Evolutionary conservation across 208 protist species (phyloP), one percentile per base, ranked within the genome.

Genomic region (Strigomonas galati): DNA sequence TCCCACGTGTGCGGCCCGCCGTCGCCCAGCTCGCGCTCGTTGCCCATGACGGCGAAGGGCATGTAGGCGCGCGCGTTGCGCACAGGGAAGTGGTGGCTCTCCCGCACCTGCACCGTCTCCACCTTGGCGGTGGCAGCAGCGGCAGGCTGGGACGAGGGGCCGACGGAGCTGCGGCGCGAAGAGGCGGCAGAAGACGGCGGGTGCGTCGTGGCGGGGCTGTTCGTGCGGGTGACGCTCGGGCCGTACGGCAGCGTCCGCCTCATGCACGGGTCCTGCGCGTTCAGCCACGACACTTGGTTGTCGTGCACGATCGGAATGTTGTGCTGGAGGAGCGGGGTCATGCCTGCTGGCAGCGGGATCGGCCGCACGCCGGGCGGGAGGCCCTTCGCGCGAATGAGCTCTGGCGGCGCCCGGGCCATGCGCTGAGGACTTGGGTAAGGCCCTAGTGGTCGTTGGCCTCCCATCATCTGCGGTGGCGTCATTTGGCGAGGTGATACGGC

Each of bases 81-180:
- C 27, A 85, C 70, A 0, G 79, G 78, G 52, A 92, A 84, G 67
- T 86, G 82, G 43, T 89, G 79, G 5, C 74, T 59, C 69, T 87
- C 81, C 31, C 68, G 62, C 31, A 84, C 69, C 27, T 65, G 72
- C 57, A 72, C 62, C 23, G n/a, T 55, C 6, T 15, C 19, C 51
- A 32, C 24, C 27, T 24, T 17, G 58, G 37, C 40, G 23, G 37
- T 28, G 27, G 0, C 21, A 37, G 54, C 10, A 4, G 54, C 54
- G 54, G 19, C 23, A 4, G 27, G 52, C 9, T 5, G 37, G 0
- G 40, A 55, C 6, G 55, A 52, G 17, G 37, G 55, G 54, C 32
- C 51, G 64, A 48, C 28, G 37, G 35, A 37, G 32, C 32, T 37
- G 32, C 32, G 32, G 6, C 32, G 32, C 32, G 14, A 2, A 30